A percentile compares a stretch with the other conserved stretches of the same genome.
These are phyloP conservation scores for Sordariomycetes sp. DNA, from an alignment of 2,329 filamentous ascomycete genomes.

Conservation along the genomic window DNA sequence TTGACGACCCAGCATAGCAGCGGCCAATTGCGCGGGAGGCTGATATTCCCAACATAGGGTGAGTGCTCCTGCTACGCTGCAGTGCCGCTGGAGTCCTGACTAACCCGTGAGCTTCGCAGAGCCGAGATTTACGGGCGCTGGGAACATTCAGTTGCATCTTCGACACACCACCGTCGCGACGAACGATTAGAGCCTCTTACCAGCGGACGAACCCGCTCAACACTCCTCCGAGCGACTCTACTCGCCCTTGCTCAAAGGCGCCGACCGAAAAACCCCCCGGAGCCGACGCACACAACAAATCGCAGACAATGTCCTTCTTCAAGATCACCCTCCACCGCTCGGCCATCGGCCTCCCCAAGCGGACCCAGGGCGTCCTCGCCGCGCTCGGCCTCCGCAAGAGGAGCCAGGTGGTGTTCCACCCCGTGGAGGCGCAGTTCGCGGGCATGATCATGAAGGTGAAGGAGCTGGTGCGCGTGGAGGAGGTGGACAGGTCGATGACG, in stretches of 20 bases:
- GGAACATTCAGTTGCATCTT: too few relatives aligned
- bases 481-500: constrained; percentile 57
- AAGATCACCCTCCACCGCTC: constrained; percentile 84
- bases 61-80: background rate
- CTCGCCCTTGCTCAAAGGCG: background rate
- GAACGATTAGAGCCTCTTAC: too few relatives aligned
- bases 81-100: background rate
- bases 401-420: constrained; percentile 81
- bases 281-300: constrained; percentile 1
- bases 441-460: constrained; percentile 93
- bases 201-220: too few relatives aligned
- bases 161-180: too few relatives aligned
- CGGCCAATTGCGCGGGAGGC: background rate
- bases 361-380: constrained; percentile 69
- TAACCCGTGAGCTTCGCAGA: background rate
- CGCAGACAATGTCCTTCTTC: constrained; percentile 61
- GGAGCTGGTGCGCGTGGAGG: constrained; percentile 74
- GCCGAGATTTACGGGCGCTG: background rate
- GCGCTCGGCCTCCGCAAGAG: constrained; percentile 80
- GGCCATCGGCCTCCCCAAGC: constrained; percentile 75
- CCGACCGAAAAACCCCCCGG: background rate
- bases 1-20: background rate
- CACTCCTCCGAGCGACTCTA: background rate
- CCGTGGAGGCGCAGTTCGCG: constrained; percentile 68
- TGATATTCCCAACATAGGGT: background rate